A percentile compares a stretch with the other conserved stretches of the same genome.
Conservation (phyloP, 2,329 filamentous ascomycete genomes). For the Trichoderma koningiopsis region DNA sequence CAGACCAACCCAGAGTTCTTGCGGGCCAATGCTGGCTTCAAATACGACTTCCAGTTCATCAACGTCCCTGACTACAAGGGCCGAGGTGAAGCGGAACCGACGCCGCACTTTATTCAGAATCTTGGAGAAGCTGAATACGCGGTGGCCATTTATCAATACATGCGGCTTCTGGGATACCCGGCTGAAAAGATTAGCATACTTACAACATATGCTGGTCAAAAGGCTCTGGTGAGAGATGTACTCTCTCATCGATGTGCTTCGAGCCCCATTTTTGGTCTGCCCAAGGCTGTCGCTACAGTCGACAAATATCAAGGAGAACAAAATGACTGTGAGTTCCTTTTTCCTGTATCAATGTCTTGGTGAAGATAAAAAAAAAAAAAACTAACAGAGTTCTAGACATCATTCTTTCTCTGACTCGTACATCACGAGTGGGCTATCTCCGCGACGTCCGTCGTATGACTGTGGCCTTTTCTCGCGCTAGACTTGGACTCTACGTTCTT, state of each 20-base stretch:
- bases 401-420: conserved; percentile 89
- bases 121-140: conserved; percentile 96
- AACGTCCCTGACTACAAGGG: conserved; percentile 93
- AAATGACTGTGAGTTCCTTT: conserved; percentile 79
- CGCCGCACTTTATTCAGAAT: conserved; percentile 94
- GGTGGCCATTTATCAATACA: conserved; percentile 94
- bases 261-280: conserved; percentile 84
- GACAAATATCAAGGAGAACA: conserved; percentile 99
- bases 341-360: background rate
- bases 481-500: conserved; percentile 88
- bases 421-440: conserved; percentile 85
- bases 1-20: conserved; percentile 70
- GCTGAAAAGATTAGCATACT: conserved; percentile 82
- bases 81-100: conserved; percentile 82
- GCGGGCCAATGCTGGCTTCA: conserved; percentile 85
- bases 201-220: conserved; percentile 90
- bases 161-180: conserved; percentile 93
- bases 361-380: conserved; percentile 35
- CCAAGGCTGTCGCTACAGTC: conserved; percentile 87
- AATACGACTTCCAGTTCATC: conserved; percentile 95
- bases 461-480: conserved; percentile 88
- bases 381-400: conserved; percentile 63
- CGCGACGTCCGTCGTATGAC: conserved; percentile 92
- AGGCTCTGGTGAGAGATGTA: conserved; percentile 85
- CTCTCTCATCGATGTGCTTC: conserved; percentile 79